phyloP scores from a whole-genome alignment of 345 rosid genomes.

The Gynandropsis gynandra region DNA sequence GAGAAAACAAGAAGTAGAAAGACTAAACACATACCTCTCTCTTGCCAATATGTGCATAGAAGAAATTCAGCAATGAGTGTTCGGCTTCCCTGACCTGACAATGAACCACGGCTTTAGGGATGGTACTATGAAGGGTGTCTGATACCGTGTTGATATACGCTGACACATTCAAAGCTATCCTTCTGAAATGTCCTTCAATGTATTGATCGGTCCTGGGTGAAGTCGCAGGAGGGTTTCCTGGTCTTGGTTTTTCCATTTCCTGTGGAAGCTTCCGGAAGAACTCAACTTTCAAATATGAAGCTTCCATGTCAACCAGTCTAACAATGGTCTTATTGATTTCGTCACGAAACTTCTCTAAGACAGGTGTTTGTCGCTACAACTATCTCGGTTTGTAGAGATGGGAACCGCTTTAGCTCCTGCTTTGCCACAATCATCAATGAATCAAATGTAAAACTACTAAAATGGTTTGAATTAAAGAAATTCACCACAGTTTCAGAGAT shows the following conservation, averaged over 20 bases:
- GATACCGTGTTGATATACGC: constrained; percentile 70
- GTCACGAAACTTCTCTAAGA: constrained; percentile 66
- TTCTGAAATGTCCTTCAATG: constrained; percentile 60
- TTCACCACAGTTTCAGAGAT: constrained; percentile 63
- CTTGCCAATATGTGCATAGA: constrained; percentile 62
- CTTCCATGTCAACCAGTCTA: constrained; percentile 73
- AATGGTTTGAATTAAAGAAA: neutral
- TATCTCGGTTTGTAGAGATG: constrained; percentile 62
- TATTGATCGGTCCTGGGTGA: constrained; percentile 40
- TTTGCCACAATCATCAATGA: constrained; percentile 5
- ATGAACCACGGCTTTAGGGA: constrained; percentile 68
- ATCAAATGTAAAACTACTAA: neutral
- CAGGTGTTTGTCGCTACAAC: constrained; percentile 54
- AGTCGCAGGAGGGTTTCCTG: constrained; percentile 29
- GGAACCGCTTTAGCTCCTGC: constrained; percentile 77
- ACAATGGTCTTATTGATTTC: constrained; percentile 61
- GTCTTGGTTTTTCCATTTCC: constrained; percentile 45
- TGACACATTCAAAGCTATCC: constrained; percentile 68
- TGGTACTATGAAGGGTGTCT: constrained; percentile 54
- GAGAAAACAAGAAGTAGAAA: neutral
- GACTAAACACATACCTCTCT: constrained; percentile 45
- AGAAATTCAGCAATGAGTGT: constrained; percentile 54
- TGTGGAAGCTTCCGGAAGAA: constrained; percentile 78
- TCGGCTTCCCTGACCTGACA: constrained; percentile 87
- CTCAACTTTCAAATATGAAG: constrained; percentile 70